Conservation (phyloP, 2,329 filamentous ascomycete species). For the Cladophialophora bantiana region DNA sequence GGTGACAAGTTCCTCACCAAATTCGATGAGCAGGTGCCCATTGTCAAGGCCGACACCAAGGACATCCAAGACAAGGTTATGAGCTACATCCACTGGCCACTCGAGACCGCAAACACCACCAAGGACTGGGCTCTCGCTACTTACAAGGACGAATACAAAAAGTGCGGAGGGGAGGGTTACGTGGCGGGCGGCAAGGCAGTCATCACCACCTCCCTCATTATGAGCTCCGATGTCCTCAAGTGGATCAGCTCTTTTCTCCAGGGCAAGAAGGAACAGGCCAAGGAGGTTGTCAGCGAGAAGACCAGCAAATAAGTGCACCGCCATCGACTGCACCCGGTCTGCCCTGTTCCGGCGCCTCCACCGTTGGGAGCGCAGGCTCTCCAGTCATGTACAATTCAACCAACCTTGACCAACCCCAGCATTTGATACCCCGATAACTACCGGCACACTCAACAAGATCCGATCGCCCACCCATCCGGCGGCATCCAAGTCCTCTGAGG, state of each 20-base stretch:
- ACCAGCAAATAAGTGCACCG: slow-evolving; percentile 27
- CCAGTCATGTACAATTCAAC: slow-evolving; percentile 21
- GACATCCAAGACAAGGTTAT: slow-evolving; percentile 72
- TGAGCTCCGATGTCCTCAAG: slow-evolving; percentile 69
- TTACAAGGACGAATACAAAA: slow-evolving; percentile 56
- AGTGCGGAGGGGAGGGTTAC: slow-evolving; percentile 62
- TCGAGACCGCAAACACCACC: slow-evolving; percentile 67
- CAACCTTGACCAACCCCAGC: no score
- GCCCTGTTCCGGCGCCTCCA: not conserved
- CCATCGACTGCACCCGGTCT: not conserved
- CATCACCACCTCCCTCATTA: slow-evolving; percentile 70
- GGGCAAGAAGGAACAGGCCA: slow-evolving; percentile 68
- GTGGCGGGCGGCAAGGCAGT: slow-evolving; percentile 74
- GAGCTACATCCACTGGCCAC: slow-evolving; percentile 66
- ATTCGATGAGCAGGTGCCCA: slow-evolving; percentile 74
- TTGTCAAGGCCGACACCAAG: slow-evolving; percentile 76
- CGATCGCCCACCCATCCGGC: not conserved
- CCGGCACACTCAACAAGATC: not conserved
- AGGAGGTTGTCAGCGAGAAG: slow-evolving; percentile 52
- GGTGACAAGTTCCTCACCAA: slow-evolving; percentile 74
- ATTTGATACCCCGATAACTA: slow-evolving; percentile 25
- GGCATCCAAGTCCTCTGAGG: not conserved
- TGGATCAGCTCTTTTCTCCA: slow-evolving; percentile 67
- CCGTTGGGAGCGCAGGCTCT: not conserved
- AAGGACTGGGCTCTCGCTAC: slow-evolving; percentile 53